A percentile compares a stretch with the other conserved stretches of the same genome.
These are phyloP conservation scores for Hypoxylon sp. DNA, from an alignment of 2,329 filamentous ascomycete species.

Conservation along the genomic window DNA sequence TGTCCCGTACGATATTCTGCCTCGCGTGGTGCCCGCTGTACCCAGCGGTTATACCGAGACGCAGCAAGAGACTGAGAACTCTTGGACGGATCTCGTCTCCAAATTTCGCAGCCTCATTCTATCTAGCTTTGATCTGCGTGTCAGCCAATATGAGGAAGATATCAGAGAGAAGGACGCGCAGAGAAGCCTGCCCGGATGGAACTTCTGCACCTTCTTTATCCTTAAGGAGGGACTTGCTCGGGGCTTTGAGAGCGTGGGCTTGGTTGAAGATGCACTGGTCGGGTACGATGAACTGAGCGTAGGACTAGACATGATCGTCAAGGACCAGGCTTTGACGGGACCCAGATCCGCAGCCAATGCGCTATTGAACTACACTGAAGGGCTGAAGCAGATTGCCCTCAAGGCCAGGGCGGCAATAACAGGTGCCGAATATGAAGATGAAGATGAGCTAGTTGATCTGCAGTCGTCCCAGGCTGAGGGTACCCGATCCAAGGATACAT, in stretches of 20 bases:
- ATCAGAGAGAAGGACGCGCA: constrained; percentile 95
- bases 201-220: constrained; percentile 99
- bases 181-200: constrained; percentile 91
- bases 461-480: constrained; percentile 59
- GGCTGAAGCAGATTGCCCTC: constrained; percentile 74
- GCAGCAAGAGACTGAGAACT: constrained; percentile 82
- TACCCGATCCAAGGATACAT: constrained; percentile 56
- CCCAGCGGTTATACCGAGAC: constrained; percentile 77
- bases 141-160: constrained; percentile 96
- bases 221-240: constrained; percentile 94
- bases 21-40: constrained; percentile 73
- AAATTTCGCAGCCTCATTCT: constrained; percentile 92
- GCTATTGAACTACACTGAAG: constrained; percentile 80
- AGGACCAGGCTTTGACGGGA: constrained; percentile 76
- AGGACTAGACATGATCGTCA: constrained; percentile 85
- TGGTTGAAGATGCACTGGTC: constrained; percentile 94
- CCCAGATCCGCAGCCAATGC: constrained; percentile 78
- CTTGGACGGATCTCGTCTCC: constrained; percentile 86
- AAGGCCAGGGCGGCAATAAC: constrained; percentile 63
- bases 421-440: constrained; percentile 55
- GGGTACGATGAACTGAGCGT: constrained; percentile 95
- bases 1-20: constrained; percentile 75
- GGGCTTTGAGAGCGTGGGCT: constrained; percentile 94
- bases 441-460: constrained; percentile 64
- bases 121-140: constrained; percentile 89